Evolutionary conservation across 257 asterid species (phyloP), one percentile per base, ranked within the genome.

Genomic region (Capsicum rhomboideum): DNA sequence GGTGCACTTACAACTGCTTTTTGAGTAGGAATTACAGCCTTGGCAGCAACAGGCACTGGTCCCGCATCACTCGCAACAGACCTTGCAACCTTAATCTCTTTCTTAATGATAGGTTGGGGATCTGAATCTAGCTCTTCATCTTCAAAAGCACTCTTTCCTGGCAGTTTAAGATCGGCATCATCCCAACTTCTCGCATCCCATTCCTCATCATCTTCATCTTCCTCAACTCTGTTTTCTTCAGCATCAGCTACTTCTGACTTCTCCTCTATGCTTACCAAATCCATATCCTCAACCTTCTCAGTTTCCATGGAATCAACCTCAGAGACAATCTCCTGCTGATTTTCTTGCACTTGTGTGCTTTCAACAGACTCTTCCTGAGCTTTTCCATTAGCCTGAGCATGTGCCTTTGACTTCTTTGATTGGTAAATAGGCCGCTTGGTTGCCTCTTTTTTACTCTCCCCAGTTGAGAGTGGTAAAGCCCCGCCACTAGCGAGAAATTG

Each of bases 111-210:
- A 54, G 86, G 87, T 87, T 92, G 93, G 83, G 97, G 93, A 87
- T 93, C 98, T 17, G 92, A 90, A 74, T 94, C 97, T 86, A 84
- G 86, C 90, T 97, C 99, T 87, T 93, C 97, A 85, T 93, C 97
- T 26, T 94, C 87, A 93, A 94, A 96, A 23, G 93, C 91, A 92
- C 96, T 91, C 88, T 85, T 91, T 54, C 96, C 94, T 20, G 98
- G 95, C 67, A 97, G 89, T 83, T 92, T 97, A 77, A 97, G 87
- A 90, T 97, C 98, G 64, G 95, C 97, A 40, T 90, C 90, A 86
- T 97, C 98, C 99, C 99, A 97, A 87, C 98, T 93, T 91, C 92
- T 97, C 56, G 95, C 97, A 93, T 97, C 98, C 99, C 99, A 97
- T 67, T 93, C 98, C 72, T 91, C 97, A 55, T 93, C 95, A 6